Conservation (phyloP, 805 yeast species). For the Saccharomycopsis fibuligera region DNA sequence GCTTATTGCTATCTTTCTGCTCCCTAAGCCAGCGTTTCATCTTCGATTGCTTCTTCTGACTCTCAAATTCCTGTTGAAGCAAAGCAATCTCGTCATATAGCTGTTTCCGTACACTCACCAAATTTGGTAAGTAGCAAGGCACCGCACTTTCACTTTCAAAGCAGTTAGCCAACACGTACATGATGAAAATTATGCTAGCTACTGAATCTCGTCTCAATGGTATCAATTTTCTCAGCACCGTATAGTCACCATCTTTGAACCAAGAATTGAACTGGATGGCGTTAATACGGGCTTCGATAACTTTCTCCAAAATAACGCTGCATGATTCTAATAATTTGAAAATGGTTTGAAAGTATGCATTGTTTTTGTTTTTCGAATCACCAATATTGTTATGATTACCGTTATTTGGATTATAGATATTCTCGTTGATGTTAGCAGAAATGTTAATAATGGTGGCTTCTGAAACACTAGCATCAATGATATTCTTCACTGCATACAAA, state of each 20-base stretch:
- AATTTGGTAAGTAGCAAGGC: constrained; percentile 41
- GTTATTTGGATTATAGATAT: background rate
- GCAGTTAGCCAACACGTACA: constrained; percentile 39
- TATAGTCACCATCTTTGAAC: constrained; percentile 36
- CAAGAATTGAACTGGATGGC: constrained; percentile 41
- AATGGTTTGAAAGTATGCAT: constrained; percentile 23
- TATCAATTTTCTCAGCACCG: constrained; percentile 33
- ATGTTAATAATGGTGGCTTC: constrained; percentile 11
- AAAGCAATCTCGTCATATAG: constrained; percentile 35
- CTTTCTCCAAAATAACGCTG: constrained; percentile 35
- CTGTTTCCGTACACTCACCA: constrained; percentile 37
- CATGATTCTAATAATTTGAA: constrained; percentile 32
- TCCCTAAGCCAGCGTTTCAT: too few relatives aligned
- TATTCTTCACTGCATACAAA: constrained; percentile 33
- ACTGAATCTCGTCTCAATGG: constrained; percentile 43
- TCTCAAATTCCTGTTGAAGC: constrained; percentile 24
- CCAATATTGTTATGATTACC: too few relatives aligned
- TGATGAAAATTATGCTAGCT: constrained; percentile 37
- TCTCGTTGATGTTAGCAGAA: constrained; percentile 4
- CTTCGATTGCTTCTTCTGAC: background rate
- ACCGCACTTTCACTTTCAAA: constrained; percentile 32
- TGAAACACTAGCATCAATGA: constrained; percentile 25
- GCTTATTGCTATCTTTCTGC: too few relatives aligned
- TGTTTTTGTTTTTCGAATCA: background rate
- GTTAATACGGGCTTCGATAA: constrained; percentile 45